Percentiles rank a stretch among this genome's conserved stretches.
phyloP scores from a whole-genome alignment of 1,284 basidiomycete genomes.

The Cryptococcus hybrid region DNA sequence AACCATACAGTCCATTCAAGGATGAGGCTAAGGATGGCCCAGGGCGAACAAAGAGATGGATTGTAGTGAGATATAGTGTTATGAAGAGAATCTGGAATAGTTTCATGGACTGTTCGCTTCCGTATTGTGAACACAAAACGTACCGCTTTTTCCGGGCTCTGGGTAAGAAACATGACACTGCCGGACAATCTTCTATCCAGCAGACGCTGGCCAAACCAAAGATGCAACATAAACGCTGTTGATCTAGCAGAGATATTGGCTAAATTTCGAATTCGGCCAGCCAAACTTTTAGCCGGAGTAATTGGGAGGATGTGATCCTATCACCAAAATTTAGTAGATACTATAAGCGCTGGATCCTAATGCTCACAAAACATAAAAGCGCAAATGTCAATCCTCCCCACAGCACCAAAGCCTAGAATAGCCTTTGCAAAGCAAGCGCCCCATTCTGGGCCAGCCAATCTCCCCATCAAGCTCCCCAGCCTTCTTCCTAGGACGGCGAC shows the following conservation, averaged over 20 bases:
- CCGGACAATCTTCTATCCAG: constrained; percentile 12
- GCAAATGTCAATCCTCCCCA: constrained; percentile 24
- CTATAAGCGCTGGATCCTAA: background rate
- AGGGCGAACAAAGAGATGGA: constrained; percentile 24
- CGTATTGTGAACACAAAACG: constrained; percentile 2
- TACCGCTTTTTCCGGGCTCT: constrained; percentile 29
- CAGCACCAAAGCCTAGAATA: constrained; percentile 17
- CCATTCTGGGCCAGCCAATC: constrained; percentile 17
- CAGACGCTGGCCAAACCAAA: constrained; percentile 18
- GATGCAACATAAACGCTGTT: constrained; percentile 17
- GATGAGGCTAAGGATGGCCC: constrained; percentile 12
- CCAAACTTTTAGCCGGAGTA: background rate
- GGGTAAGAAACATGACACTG: constrained; percentile 7
- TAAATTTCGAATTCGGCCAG: constrained; percentile 5
- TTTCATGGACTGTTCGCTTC: background rate
- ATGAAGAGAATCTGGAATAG: constrained; percentile 27
- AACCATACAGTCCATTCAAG: constrained; percentile 5
- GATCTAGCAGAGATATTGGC: constrained; percentile 12
- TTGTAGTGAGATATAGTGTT: constrained; percentile 25
- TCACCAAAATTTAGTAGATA: too few relatives aligned
- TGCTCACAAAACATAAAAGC: constrained; percentile 30
- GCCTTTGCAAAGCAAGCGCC: constrained; percentile 16
- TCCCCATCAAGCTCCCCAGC: constrained; percentile 22
- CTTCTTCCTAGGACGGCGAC: constrained; percentile 21
- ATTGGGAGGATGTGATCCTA: constrained; percentile 10